Base-by-base conservation (phyloP, 2,329 filamentous ascomycete genomes). In the Aspergillus eucalypticola region DNA sequence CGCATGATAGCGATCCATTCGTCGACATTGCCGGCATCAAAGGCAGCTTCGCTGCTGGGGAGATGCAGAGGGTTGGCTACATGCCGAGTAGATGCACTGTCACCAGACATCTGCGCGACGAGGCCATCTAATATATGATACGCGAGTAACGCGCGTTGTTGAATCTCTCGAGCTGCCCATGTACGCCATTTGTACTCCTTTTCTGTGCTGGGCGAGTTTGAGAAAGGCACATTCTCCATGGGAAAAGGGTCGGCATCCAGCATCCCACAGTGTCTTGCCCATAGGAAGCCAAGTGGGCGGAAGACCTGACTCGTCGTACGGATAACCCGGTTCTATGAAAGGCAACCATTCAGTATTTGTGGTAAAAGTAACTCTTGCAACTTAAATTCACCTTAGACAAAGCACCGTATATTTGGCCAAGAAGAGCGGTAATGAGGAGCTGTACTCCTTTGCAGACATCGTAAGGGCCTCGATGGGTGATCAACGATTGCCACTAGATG, bases 231-330 rank as follows among this genome's bases (percentile, higher is more conserved):
- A 10, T 72, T 69, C 5, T 71, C 69, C 23, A 66, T 49, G 6
- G 70, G 69, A 29, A 73, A 79, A 10, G 73, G 67, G 25, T 70
- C 67, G 49, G 68, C 73, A 35, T 80, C 74, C 51, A 76, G 73
- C 74, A 80, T 78, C 13, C 78, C 77, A 55, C 76, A 80, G 54
- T 80, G 76, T 27, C 77, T 72, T 32, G 78, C 78, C 79, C 79
- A 81, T 58, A 76, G 76, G 64, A 81, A 80, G 2, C 75, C 76
- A 0, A 81, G 69, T 2, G 75, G 76, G 38, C 78, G 78, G 57
- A 80, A 80, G 2, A 78, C 74, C 56, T 80, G 78, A 58, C 75
- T 78, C 29, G 78, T 79, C 1, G 75, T 79, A 11, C 79, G 73
- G 44, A 81, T 77, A 2, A 69, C 70, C 35, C 75, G 68, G 51